Base-by-base conservation (phyloP, 1,139 yeast species). In the Entelexis paramagnoliae region DNA sequence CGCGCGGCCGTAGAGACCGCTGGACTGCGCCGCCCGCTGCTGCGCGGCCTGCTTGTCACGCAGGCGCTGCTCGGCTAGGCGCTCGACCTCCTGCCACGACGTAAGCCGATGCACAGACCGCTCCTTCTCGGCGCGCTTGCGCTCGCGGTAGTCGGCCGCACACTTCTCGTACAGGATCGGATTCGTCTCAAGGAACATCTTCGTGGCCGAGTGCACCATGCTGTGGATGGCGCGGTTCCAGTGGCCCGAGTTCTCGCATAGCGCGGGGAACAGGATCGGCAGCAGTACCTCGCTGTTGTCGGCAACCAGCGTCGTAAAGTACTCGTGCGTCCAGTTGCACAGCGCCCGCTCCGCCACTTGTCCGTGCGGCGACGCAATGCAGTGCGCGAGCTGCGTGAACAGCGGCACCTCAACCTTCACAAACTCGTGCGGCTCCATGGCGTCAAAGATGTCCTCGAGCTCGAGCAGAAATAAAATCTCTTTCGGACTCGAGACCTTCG, bases 271-370 rank as follows among this genome's bases (percentile, higher is more conserved):
- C 44, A 91, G 80, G 51, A 91, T 88, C 22, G 98, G 98, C 60
- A 91, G 72, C 51, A 91, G 89, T 40, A 86, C 91, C 62, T 88
- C 96, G 13, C 95, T 91, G 62, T 76, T 75, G 64, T 91, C 97
- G 29, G 94, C 86, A 48, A 93, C 88, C 59, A 91, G 71, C 40
- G 89, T 83, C 61, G 91, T 78, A 66, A 91, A 89, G 70, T 86
- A 89, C 65, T 91, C 98, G 67, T 91, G 91, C 60, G 86, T 84
- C 94, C 96, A 93, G 68, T 81, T 88, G 65, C 91, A 85, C 55
- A 91, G 75, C 1, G 93, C 96, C 61, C 94, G 88, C 68, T 91
- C 99, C 58, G 95, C 85, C 28, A 91, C 96, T 72, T 93, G 98
- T 73, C 91, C 93, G 71, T 91, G 98, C 26, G 96, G 88, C 3